phyloP scores from a whole-genome alignment of 768 basidiomycete species.

The Tylopilus subfusipes region DNA sequence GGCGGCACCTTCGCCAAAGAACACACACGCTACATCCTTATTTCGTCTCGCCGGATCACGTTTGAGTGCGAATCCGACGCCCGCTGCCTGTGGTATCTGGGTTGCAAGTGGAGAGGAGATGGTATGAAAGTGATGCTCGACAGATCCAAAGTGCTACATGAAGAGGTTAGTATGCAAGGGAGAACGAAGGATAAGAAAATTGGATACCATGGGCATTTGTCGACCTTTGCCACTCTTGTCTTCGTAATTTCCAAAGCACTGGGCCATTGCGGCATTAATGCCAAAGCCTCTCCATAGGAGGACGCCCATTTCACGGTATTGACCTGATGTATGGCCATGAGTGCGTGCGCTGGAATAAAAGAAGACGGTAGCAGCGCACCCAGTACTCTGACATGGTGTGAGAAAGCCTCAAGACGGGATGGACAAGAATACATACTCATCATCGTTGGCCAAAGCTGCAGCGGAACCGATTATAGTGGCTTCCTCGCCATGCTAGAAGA shows the following conservation, averaged over 20 bases:
- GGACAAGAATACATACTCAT: conserved; percentile 61
- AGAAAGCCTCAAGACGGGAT: not conserved
- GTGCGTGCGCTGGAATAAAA: not conserved
- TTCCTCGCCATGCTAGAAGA: conserved; percentile 77
- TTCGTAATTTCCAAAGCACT: conserved; percentile 85
- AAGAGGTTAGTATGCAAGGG: conserved; percentile 1
- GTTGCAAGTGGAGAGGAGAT: conserved; percentile 93
- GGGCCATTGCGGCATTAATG: conserved; percentile 79
- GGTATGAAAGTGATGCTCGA: conserved; percentile 82
- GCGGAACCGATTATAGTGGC: conserved; percentile 87
- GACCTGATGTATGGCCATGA: conserved; percentile 44
- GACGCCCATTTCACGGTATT: conserved; percentile 93
- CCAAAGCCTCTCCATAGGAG: conserved; percentile 84
- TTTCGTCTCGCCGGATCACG: conserved; percentile 66
- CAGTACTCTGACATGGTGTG: conserved; percentile 53
- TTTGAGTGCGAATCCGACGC: conserved; percentile 85
- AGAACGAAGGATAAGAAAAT: not conserved
- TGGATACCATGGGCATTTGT: conserved; percentile 87
- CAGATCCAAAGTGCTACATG: conserved; percentile 78
- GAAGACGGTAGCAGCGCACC: conserved; percentile 44
- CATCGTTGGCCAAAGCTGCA: conserved; percentile 74
- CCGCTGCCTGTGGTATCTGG: conserved; percentile 93
- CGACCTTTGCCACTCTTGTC: conserved; percentile 81
- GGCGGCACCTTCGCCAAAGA: conserved; percentile 92
- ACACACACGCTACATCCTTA: conserved; percentile 80